A percentile compares a stretch with the other conserved stretches of the same genome.
These are phyloP conservation scores for Cladorrhinum samala DNA, from an alignment of 495 filamentous ascomycete genomes.

Conservation along the genomic window DNA sequence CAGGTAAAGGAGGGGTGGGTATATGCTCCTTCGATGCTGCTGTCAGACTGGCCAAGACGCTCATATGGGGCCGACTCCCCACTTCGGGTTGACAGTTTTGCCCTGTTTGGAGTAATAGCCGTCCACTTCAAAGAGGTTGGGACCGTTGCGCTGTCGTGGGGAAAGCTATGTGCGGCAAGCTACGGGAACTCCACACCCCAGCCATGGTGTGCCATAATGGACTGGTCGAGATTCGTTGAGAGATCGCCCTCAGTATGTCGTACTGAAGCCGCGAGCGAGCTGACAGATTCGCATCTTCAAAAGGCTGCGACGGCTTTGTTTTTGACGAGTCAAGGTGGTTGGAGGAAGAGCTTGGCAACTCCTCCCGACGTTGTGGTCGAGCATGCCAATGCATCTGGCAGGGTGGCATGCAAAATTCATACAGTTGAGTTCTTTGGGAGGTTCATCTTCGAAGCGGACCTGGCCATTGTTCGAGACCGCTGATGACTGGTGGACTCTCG, in stretches of 20 bases:
- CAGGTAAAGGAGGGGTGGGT: neutral
- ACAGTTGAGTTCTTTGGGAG: constrained; percentile 2
- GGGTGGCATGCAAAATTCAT: neutral
- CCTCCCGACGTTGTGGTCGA: neutral
- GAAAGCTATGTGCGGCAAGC: neutral
- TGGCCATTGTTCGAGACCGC: neutral
- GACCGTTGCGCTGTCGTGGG: neutral
- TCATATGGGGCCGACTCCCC: neutral
- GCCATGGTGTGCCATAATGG: constrained; percentile 1
- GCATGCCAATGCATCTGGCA: neutral
- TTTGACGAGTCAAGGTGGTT: neutral
- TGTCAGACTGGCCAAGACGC: neutral
- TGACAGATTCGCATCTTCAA: neutral
- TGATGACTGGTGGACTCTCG: neutral
- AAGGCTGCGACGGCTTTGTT: neutral
- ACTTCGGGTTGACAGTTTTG: neutral
- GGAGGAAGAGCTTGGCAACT: neutral
- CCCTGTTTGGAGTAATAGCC: neutral
- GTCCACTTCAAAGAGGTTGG: neutral
- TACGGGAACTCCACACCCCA: neutral
- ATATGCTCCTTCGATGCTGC: neutral
- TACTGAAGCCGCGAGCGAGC: neutral
- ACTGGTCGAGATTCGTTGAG: neutral
- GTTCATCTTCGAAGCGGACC: neutral
- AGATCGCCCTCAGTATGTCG: neutral